Base-by-base conservation (phyloP, 805 yeast species). In the Candida wancherniae region DNA sequence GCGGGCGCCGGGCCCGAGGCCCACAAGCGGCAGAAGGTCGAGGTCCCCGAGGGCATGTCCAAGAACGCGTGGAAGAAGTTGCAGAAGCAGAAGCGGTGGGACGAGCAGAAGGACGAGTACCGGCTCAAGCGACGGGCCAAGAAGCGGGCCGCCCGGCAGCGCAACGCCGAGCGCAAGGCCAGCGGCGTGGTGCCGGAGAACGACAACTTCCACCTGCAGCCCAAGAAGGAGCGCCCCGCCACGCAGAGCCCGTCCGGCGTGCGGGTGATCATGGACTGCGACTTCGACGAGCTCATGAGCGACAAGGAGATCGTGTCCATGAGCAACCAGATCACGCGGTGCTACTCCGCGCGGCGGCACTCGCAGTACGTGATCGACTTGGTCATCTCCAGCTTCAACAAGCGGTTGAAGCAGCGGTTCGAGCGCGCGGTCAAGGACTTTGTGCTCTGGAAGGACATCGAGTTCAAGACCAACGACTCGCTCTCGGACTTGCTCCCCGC, bases 241-340 rank as follows among this genome's bases (percentile, higher is more conserved):
- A 59, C 63, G 9, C 87, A 80, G 48, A 45, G 40, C 2, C 57
- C 57, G 9, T 64, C 77, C 2, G 75, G 71, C 0, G 68, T 77
- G 6, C 60, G 54, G 5, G 65, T 88, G 16, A 61, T 88, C n/a
- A 51, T 88, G 41, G 98, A 90, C 57, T 90, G 98, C 58, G 83
- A 73, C 10, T 90, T 90, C 55, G 97, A 92, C 50, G 92, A 84
- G 26, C 51, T 83, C 48, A 92, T 92, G 98, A 74, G 71, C 21
- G 84, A 78, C 12, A 80, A 79, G 43, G 80, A 74, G 39, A 64
- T 74, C 26, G 72, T 73, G 2, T 84, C 95, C 13, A 57, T 90
- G 50, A 73, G 86, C 5, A 72, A 77, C 29, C 98, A 90, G 58
- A 69, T 92, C 29, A 77, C 90, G 3, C 68, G 96, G 37, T 71